Evolutionary conservation across 768 basidiomycete genomes (phyloP).

Genomic region (Podaxis rugospora): DNA sequence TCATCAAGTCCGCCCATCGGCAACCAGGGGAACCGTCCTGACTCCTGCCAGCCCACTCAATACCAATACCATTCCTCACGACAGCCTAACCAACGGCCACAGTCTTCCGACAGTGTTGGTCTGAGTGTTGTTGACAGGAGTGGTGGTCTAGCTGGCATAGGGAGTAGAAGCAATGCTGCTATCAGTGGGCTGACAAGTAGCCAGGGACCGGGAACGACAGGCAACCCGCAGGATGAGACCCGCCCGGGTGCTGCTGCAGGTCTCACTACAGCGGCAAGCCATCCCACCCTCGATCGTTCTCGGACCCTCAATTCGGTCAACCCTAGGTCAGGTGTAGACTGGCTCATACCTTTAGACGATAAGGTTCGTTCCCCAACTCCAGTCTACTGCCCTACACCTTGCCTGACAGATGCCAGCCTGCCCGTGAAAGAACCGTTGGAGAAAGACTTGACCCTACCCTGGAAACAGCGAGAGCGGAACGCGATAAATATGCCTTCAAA

Average conservation of each 20-base stretch:
- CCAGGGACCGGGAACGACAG: background rate
- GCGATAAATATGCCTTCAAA: slow-evolving; percentile 42
- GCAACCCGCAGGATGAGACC: background rate
- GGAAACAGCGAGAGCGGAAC: slow-evolving; percentile 38
- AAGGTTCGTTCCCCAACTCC: slow-evolving; percentile 17
- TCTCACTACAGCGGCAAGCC: background rate
- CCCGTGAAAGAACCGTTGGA: slow-evolving; percentile 33
- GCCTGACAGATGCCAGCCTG: background rate
- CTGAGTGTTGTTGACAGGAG: background rate
- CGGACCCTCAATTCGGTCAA: background rate
- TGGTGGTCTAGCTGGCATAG: background rate
- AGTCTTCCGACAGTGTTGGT: background rate
- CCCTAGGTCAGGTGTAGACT: slow-evolving; percentile 29
- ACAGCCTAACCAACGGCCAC: background rate
- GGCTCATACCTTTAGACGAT: slow-evolving; percentile 33
- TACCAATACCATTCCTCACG: background rate
- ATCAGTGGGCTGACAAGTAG: background rate
- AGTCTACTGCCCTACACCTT: background rate
- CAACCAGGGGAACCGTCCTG: background rate
- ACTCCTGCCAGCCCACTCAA: too few species aligned
- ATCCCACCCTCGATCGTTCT: background rate
- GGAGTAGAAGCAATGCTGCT: background rate
- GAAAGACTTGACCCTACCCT: slow-evolving; percentile 56
- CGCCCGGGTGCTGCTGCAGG: background rate
- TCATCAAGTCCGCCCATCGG: background rate